These are phyloP conservation scores for Allomyces macrogynus DNA, from an alignment of 192 early-diverging fungal genomes.

Conservation along the genomic window DNA sequence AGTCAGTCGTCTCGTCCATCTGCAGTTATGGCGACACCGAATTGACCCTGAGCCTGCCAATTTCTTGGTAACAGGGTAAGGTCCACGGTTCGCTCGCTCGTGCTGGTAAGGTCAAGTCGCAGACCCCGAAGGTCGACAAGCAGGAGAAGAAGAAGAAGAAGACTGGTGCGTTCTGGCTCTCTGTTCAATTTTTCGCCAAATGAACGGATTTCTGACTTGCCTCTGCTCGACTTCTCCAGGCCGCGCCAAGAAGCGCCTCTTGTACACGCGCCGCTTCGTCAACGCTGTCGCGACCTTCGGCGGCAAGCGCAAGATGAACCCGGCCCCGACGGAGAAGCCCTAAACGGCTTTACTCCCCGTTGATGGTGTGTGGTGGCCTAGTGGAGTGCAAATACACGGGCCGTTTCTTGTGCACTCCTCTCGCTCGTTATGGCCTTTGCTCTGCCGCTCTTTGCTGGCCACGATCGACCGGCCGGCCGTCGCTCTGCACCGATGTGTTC, in stretches of 20 bases:
- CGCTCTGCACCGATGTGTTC: too few relatives aligned
- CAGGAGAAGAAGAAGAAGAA: slow-evolving; percentile 92
- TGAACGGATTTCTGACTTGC: neutral
- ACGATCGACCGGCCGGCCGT: too few relatives aligned
- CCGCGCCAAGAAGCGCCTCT: slow-evolving; percentile 90
- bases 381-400: too few relatives aligned
- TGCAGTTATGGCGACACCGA: too few relatives aligned
- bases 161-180: slow-evolving; percentile 16
- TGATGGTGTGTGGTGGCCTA: too few relatives aligned
- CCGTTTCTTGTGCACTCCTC: too few relatives aligned
- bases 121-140: slow-evolving; percentile 94
- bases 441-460: too few relatives aligned
- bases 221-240: slow-evolving; percentile 17
- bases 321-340: slow-evolving; percentile 21
- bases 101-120: slow-evolving; percentile 99
- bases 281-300: slow-evolving; percentile 70
- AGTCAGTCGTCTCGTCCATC: too few relatives aligned
- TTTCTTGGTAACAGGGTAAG: slow-evolving; percentile 59
- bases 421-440: too few relatives aligned
- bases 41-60: too few relatives aligned
- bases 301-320: slow-evolving; percentile 62
- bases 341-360: slow-evolving; percentile 7
- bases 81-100: slow-evolving; percentile 99
- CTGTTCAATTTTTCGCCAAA: neutral
- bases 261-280: slow-evolving; percentile 94